Evolutionary conservation across 768 basidiomycete genomes (phyloP).

Genomic region (Hypsizygus marmoreus): DNA sequence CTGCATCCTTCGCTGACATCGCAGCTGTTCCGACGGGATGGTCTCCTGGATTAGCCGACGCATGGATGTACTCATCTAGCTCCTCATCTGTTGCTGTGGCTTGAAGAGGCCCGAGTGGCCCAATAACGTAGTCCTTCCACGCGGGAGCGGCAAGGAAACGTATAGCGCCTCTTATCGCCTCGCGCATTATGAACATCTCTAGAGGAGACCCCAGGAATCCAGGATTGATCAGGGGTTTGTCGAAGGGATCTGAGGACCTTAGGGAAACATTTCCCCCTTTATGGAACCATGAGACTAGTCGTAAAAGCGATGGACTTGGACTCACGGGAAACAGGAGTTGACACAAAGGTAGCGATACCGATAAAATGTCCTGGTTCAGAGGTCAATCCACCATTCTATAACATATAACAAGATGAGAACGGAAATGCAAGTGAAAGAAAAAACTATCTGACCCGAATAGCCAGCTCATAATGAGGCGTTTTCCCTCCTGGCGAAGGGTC

Average conservation of each 20-base stretch:
- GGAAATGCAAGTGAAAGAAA: background rate
- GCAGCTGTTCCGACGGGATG: conserved; percentile 32
- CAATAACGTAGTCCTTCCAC: conserved; percentile 20
- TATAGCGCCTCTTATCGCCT: conserved; percentile 18
- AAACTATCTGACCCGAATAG: background rate
- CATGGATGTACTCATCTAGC: conserved; percentile 18
- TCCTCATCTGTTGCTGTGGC: conserved; percentile 21
- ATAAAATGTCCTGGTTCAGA: conserved; percentile 2
- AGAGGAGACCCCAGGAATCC: conserved; percentile 22
- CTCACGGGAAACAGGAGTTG: conserved; percentile 7
- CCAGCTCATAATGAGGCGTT: conserved; percentile 18
- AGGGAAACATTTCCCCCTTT: conserved; percentile 26
- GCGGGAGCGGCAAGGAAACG: conserved; percentile 22
- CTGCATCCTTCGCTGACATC: conserved; percentile 25
- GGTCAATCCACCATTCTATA: conserved; percentile 1
- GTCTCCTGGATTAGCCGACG: conserved; percentile 8
- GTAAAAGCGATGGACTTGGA: background rate
- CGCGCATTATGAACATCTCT: conserved; percentile 24
- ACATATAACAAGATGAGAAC: background rate
- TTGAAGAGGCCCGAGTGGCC: conserved; percentile 5
- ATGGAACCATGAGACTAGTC: background rate
- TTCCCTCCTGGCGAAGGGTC: conserved; percentile 29
- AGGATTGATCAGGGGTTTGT: conserved; percentile 42
- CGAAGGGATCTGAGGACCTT: conserved; percentile 41
- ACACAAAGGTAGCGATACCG: background rate